Base-by-base conservation (phyloP, 768 basidiomycete species). In the Fistulinella prunicolor region DNA sequence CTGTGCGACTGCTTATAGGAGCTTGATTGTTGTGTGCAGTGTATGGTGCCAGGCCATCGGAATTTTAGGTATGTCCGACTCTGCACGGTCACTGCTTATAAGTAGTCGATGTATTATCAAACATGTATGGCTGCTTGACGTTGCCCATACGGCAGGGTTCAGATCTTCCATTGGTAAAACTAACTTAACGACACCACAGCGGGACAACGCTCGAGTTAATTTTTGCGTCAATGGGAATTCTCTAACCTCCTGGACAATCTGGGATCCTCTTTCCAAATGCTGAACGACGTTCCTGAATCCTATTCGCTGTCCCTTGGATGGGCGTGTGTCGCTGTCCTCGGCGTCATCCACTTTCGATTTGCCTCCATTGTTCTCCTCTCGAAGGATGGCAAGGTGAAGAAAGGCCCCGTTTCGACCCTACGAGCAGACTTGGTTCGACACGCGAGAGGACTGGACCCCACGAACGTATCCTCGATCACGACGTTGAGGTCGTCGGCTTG, bases 391-490 rank as follows among this genome's bases (percentile, higher is more conserved):
- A 9, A 67, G 64, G 20, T 37, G 38, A 24, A 51, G 44, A 17
- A 51, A 22, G 1, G 28, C 9, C 42, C 36, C 40, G 14, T 38
- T 40, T 26, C 50, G 51, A 24, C 55, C 48, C 22, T 48, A 57
- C 16, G 45, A 14, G 28, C 36, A 20, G 42, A 47, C 38, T 42
- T 58, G 44, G 51, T 44, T 21, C 58, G 64, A 42, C 51, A 42
- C 4, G 56, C 57, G 14, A 68, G 62, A 9, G 66, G 60, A 22
- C 64, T 67, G 12, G 66, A 65, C 30, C 59, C 54, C 29, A 44
- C 23, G 10, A 47, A 10, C 0, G 46, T 36, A 19, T 63, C 63
- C 6, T 67, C 60, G 36, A 44, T 49, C 35, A 30, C 32, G 41
- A 36, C n/a, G 22, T 41, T 39, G 22, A 19, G 23, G 21, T 52